phyloP scores from a whole-genome alignment of 148 eudicot genomes.

The Camellia granthamiana region DNA sequence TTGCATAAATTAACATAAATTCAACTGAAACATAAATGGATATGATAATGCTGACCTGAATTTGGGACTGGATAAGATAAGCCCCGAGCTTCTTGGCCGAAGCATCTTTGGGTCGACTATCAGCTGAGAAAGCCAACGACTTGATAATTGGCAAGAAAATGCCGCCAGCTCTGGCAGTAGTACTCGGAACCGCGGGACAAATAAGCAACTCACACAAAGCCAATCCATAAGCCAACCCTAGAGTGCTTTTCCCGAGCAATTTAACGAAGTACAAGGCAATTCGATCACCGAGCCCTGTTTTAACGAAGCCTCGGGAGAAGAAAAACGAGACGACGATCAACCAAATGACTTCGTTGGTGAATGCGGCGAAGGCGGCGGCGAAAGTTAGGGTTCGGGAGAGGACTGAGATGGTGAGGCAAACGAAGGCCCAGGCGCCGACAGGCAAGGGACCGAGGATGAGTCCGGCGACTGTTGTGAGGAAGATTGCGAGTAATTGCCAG shows the following conservation, averaged over 20 bases:
- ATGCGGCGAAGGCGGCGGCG: slow-evolving; percentile 63
- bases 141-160: slow-evolving; percentile 87
- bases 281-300: slow-evolving; percentile 81
- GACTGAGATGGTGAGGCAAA: slow-evolving; percentile 51
- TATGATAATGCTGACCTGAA: slow-evolving; percentile 59
- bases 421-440: slow-evolving; percentile 86
- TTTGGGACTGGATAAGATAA: slow-evolving; percentile 70
- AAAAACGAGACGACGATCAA: slow-evolving; percentile 80
- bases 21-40: background rate
- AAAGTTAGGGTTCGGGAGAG: slow-evolving; percentile 58
- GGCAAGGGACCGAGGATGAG: slow-evolving; percentile 71
- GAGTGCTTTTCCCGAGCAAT: slow-evolving; percentile 70
- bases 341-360: slow-evolving; percentile 90
- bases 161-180: slow-evolving; percentile 93
- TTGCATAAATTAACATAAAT: no score
- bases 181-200: slow-evolving; percentile 93
- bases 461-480: slow-evolving; percentile 75
- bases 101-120: slow-evolving; percentile 52
- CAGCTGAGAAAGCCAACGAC: slow-evolving; percentile 70
- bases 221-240: slow-evolving; percentile 86
- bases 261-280: slow-evolving; percentile 83
- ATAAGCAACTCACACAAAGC: slow-evolving; percentile 71
- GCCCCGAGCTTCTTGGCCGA: slow-evolving; percentile 70
- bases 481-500: slow-evolving; percentile 79
- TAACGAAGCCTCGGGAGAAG: slow-evolving; percentile 84